These are phyloP conservation scores for Aegilops longissima DNA, from an alignment of 176 grass and related monocot species.

Conservation along the genomic window DNA sequence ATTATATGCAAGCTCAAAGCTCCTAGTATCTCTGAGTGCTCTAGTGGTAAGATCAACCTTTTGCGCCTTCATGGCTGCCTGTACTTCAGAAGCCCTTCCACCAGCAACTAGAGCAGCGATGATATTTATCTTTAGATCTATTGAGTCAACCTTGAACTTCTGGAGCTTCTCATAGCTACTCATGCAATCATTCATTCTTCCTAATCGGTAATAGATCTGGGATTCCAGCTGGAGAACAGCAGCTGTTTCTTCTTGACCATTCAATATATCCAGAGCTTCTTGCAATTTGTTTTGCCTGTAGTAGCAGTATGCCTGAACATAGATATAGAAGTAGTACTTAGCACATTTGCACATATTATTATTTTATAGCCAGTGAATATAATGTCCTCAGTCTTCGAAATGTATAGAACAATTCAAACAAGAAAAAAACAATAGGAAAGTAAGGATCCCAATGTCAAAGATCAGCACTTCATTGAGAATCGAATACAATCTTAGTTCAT, in stretches of 20 bases:
- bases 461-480: neutral
- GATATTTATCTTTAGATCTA: conserved; percentile 87
- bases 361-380: conserved; percentile 22
- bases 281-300: conserved; percentile 94
- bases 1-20: conserved; percentile 94
- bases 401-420: neutral
- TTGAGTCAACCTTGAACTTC: conserved; percentile 77
- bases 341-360: neutral
- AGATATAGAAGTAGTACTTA: conserved; percentile 16
- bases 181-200: conserved; percentile 86
- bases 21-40: conserved; percentile 64
- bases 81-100: conserved; percentile 81
- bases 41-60: conserved; percentile 66
- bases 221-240: conserved; percentile 85
- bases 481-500: neutral
- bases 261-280: conserved; percentile 72
- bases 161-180: conserved; percentile 87
- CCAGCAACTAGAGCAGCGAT: conserved; percentile 79
- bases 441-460: neutral
- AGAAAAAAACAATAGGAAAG: neutral
- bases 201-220: conserved; percentile 86
- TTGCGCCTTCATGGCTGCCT: conserved; percentile 61
- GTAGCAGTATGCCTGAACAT: conserved; percentile 83
- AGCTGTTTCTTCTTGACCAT: conserved; percentile 56
- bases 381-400: neutral